These are phyloP conservation scores for Raphanus sativus DNA, from an alignment of 345 rosid species.

Conservation along the genomic window DNA sequence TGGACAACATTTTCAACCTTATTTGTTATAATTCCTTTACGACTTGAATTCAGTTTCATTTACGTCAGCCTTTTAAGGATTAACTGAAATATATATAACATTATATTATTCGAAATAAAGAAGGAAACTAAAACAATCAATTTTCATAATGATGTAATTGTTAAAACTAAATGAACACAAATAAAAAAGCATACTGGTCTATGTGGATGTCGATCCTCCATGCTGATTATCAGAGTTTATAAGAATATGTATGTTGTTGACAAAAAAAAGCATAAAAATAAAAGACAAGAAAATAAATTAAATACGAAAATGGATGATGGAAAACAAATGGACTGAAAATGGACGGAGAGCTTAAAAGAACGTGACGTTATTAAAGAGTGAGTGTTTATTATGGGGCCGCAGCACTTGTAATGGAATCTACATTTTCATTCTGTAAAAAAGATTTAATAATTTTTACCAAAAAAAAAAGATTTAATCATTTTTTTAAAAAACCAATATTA, in stretches of 20 bases:
- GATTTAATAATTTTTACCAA: no score
- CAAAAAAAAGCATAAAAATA: not conserved
- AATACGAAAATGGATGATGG: slow-evolving; percentile 13
- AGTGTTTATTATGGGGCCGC: slow-evolving; percentile 12
- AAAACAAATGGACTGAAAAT: slow-evolving; percentile 18
- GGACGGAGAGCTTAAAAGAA: slow-evolving; percentile 33
- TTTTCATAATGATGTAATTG: not conserved
- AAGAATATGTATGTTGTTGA: no score
- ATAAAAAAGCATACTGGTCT: not conserved
- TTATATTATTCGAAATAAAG: not conserved
- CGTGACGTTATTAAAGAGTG: slow-evolving; percentile 31
- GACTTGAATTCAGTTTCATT: not conserved
- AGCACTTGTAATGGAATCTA: slow-evolving; percentile 26
- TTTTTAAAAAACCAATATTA: not conserved
- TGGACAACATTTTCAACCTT: not conserved
- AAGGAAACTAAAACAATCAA: not conserved
- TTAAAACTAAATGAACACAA: not conserved
- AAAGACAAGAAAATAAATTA: not conserved
- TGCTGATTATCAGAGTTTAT: no score
- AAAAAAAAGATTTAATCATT: no score
- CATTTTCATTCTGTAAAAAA: not conserved
- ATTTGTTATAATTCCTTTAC: not conserved
- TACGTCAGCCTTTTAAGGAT: not conserved
- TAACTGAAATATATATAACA: not conserved
- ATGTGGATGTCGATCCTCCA: no score